A percentile compares a stretch with the other conserved stretches of the same genome.
phyloP scores from a whole-genome alignment of 2,329 filamentous ascomycete genomes.

The Canariomyces notabilis region DNA sequence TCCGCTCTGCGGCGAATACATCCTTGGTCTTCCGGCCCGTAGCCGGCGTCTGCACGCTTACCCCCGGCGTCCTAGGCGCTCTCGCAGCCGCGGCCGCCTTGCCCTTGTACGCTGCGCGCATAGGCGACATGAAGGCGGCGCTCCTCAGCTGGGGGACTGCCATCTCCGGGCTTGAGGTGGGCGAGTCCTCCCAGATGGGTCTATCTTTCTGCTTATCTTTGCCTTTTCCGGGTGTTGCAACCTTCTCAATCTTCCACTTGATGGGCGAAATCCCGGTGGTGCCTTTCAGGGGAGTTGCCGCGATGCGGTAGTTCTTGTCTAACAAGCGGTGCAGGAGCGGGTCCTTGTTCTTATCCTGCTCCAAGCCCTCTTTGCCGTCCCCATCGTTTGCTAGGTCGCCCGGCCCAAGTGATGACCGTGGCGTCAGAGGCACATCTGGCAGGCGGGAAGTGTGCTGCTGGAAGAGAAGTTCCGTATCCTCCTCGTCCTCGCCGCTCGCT shows the following conservation, averaged over 20 bases:
- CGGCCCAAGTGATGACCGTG: constrained; percentile 51
- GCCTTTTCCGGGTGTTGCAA: constrained; percentile 15
- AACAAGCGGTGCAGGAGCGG: constrained; percentile 85
- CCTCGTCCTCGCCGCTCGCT: constrained; percentile 32
- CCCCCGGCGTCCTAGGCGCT: constrained; percentile 66
- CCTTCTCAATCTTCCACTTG: constrained; percentile 34
- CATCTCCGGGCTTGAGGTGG: constrained; percentile 70
- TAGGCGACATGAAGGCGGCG: constrained; percentile 77
- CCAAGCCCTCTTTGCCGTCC: constrained; percentile 24
- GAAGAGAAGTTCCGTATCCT: constrained; percentile 44
- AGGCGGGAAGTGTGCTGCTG: constrained; percentile 50
- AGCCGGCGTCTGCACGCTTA: constrained; percentile 77
- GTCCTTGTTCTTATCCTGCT: constrained; percentile 50
- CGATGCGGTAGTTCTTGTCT: constrained; percentile 91
- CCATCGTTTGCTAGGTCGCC: constrained; percentile 28
- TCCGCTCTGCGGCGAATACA: constrained; percentile 32
- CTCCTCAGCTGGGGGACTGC: constrained; percentile 77
- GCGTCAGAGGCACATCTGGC: constrained; percentile 60
- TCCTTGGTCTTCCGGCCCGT: constrained; percentile 47
- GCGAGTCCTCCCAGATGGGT: constrained; percentile 48
- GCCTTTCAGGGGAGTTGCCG: constrained; percentile 76
- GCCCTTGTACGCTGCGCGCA: constrained; percentile 40
- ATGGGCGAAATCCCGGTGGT: constrained; percentile 42
- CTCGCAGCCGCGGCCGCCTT: constrained; percentile 32
- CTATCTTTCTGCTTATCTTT: constrained; percentile 25